Conservation (phyloP, 2,329 filamentous ascomycete genomes). For the Scytalidium lignicola region DNA sequence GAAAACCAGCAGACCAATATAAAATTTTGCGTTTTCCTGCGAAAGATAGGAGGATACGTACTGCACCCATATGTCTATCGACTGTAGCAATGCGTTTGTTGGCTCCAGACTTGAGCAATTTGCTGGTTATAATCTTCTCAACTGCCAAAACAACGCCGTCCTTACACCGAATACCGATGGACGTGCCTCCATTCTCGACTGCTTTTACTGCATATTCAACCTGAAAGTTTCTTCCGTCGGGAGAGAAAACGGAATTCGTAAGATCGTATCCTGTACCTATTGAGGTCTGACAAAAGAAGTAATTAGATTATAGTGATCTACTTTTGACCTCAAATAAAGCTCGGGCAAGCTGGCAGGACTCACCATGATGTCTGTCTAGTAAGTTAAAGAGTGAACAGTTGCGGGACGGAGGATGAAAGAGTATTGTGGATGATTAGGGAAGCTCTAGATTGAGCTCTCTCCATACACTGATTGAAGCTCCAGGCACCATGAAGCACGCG, state of each 20-base stretch:
- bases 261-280: conserved; percentile 99
- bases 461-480: conserved; percentile 17
- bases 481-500: conserved; percentile 27
- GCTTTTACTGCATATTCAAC: conserved; percentile 99
- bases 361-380: conserved; percentile 22
- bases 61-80: conserved; percentile 88
- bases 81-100: conserved; percentile 97
- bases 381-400: background rate
- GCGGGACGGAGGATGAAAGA: background rate
- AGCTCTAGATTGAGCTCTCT: conserved; percentile 5
- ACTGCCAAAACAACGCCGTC: conserved; percentile 94
- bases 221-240: conserved; percentile 98
- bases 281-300: conserved; percentile 64
- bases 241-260: conserved; percentile 98
- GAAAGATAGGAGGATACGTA: conserved; percentile 42
- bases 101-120: conserved; percentile 87
- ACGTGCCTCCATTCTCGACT: conserved; percentile 95
- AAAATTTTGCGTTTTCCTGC: background rate
- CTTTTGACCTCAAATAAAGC: background rate
- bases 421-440: conserved; percentile 7
- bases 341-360: conserved; percentile 13
- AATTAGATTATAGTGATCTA: conserved; percentile 14
- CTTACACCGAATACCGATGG: conserved; percentile 93
- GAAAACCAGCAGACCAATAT: background rate
- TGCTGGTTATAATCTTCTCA: conserved; percentile 94